These are phyloP conservation scores for Dianthus caryophyllus DNA, from an alignment of 148 eudicot genomes.

Conservation along the genomic window DNA sequence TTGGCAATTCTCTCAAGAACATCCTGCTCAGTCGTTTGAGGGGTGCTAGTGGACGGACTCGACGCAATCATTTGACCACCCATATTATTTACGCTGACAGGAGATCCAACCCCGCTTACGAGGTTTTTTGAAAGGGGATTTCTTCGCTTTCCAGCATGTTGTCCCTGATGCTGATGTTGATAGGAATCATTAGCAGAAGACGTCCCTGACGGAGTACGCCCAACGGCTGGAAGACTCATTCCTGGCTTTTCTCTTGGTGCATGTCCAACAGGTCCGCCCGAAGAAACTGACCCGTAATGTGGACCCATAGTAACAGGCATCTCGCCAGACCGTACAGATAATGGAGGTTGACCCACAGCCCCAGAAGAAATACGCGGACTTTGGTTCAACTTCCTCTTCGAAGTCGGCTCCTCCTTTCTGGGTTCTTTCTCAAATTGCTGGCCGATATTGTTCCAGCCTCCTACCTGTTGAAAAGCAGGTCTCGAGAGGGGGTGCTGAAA, in stretches of 20 bases:
- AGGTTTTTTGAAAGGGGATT: conserved; percentile 71
- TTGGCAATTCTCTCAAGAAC: conserved; percentile 73
- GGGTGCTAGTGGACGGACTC: conserved; percentile 73
- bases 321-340: conserved; percentile 71
- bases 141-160: conserved; percentile 58
- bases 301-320: conserved; percentile 71
- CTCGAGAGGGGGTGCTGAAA: conserved; percentile 51
- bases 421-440: conserved; percentile 56
- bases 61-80: conserved; percentile 67
- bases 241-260: conserved; percentile 71
- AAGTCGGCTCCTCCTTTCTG: conserved; percentile 65
- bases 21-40: conserved; percentile 44
- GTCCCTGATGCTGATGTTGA: conserved; percentile 75
- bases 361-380: conserved; percentile 85
- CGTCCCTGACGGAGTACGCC: conserved; percentile 55
- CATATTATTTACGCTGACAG: conserved; percentile 75
- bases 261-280: conserved; percentile 49
- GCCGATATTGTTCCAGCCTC: conserved; percentile 53
- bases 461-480: conserved; percentile 44
- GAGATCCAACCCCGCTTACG: conserved; percentile 82
- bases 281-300: conserved; percentile 59
- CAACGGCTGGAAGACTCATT: conserved; percentile 48
- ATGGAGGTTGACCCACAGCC: conserved; percentile 66
- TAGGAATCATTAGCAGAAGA: conserved; percentile 73
- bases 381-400: conserved; percentile 61